Percentiles rank a stretch among this genome's conserved stretches.
phyloP scores from a whole-genome alignment of 2,329 filamentous ascomycete species.

The Calonectria henricotiae region DNA sequence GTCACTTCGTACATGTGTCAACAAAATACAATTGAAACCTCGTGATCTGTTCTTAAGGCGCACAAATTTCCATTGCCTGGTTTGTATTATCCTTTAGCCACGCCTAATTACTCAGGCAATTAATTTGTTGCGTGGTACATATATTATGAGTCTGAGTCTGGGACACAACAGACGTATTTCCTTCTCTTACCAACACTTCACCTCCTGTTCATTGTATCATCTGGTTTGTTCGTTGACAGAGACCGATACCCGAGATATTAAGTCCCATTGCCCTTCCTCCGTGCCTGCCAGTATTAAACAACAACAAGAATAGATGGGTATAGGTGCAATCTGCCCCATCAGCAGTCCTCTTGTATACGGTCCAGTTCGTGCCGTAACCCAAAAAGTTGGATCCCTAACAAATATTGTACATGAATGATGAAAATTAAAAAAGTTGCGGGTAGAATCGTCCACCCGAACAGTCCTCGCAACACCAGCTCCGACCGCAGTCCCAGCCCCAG shows the following conservation, averaged over 20 bases:
- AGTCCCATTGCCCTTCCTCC: slow-evolving; percentile 20
- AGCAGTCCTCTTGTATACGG: slow-evolving; percentile 28
- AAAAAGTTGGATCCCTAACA: slow-evolving; percentile 35
- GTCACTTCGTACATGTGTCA: too few relatives aligned
- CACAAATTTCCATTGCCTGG: neutral
- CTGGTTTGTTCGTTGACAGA: slow-evolving; percentile 33
- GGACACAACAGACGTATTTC: slow-evolving; percentile 18
- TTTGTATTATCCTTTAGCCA: slow-evolving; percentile 14
- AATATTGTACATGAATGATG: slow-evolving; percentile 47
- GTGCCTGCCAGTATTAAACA: slow-evolving; percentile 36
- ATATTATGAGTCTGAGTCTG: slow-evolving; percentile 31
- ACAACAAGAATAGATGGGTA: slow-evolving; percentile 30
- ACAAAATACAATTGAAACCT: neutral
- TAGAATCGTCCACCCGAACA: slow-evolving; percentile 29
- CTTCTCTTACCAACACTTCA: slow-evolving; percentile 17
- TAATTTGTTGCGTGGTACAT: slow-evolving; percentile 29
- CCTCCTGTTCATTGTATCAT: slow-evolving; percentile 12
- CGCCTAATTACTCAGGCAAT: slow-evolving; percentile 28
- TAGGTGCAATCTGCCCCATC: slow-evolving; percentile 22
- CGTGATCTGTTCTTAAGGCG: neutral
- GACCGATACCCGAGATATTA: slow-evolving; percentile 33
- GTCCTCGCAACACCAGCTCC: slow-evolving; percentile 35
- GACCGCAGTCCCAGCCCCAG: slow-evolving; percentile 20
- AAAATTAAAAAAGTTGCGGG: slow-evolving; percentile 30
- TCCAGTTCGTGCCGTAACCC: slow-evolving; percentile 25